Evolutionary conservation across 495 filamentous ascomycete genomes (phyloP).

Genomic region (Penicillium samsonianum): DNA sequence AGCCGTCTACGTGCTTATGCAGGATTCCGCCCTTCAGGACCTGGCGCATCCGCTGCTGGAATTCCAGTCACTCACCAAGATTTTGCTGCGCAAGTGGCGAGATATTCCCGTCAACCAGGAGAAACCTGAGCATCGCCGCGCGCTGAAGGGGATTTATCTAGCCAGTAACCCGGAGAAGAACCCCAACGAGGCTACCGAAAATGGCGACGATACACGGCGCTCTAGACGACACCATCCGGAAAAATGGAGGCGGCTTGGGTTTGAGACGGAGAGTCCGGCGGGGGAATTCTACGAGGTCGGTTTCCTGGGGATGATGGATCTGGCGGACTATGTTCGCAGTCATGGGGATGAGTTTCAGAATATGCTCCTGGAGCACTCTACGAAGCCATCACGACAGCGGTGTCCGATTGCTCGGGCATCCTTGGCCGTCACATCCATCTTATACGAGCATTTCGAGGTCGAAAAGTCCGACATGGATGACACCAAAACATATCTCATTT

Average conservation of each 20-base stretch:
- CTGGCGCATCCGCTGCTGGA: slow-evolving; percentile 88
- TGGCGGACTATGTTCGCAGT: slow-evolving; percentile 89
- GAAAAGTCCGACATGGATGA: slow-evolving; percentile 86
- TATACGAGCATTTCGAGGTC: slow-evolving; percentile 96
- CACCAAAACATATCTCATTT: slow-evolving; percentile 68
- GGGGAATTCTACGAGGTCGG: slow-evolving; percentile 83
- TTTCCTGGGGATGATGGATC: slow-evolving; percentile 95
- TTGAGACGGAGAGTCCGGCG: slow-evolving; percentile 84
- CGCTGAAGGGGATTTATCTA: slow-evolving; percentile 78
- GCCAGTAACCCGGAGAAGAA: slow-evolving; percentile 71
- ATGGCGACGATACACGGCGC: slow-evolving; percentile 53
- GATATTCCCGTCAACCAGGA: slow-evolving; percentile 83
- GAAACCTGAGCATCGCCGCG: slow-evolving; percentile 82
- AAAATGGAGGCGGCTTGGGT: slow-evolving; percentile 92
- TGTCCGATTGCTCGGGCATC: slow-evolving; percentile 90
- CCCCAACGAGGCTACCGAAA: slow-evolving; percentile 33
- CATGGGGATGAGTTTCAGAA: slow-evolving; percentile 92
- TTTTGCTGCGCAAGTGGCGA: slow-evolving; percentile 87
- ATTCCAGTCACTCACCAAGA: slow-evolving; percentile 90
- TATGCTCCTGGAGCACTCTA: slow-evolving; percentile 84
- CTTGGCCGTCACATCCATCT: slow-evolving; percentile 79
- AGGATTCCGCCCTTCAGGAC: slow-evolving; percentile 90
- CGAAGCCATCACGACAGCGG: slow-evolving; percentile 65
- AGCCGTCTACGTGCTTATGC: slow-evolving; percentile 88
- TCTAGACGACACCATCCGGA: slow-evolving; percentile 74